Percentiles rank a stretch among this genome's conserved stretches.
These are phyloP conservation scores for Epichloe scottii DNA, from an alignment of 2,329 filamentous ascomycete genomes.

Conservation along the genomic window DNA sequence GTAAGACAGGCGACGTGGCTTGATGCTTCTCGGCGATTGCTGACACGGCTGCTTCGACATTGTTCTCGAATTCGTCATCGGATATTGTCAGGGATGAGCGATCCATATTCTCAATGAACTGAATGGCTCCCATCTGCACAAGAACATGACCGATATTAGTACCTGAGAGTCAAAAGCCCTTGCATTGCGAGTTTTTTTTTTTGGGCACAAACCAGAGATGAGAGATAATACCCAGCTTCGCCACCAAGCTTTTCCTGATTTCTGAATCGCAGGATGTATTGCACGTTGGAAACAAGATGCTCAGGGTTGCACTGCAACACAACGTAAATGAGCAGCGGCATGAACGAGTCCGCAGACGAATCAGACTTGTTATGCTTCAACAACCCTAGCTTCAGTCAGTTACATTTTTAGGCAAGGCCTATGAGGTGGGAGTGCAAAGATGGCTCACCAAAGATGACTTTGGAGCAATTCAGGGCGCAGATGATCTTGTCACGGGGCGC, in stretches of 20 bases:
- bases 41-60: conserved; percentile 93
- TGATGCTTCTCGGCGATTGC: conserved; percentile 87
- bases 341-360: conserved; percentile 91
- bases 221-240: conserved; percentile 97
- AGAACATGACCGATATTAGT: conserved; percentile 4
- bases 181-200: too few relatives aligned
- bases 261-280: conserved; percentile 92
- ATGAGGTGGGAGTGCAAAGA: neutral
- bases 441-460: conserved; percentile 82
- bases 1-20: conserved; percentile 32
- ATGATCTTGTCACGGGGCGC: conserved; percentile 98
- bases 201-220: conserved; percentile 52
- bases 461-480: conserved; percentile 96
- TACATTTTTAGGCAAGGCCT: neutral
- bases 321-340: conserved; percentile 89
- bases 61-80: conserved; percentile 88
- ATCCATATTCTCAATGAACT: conserved; percentile 95
- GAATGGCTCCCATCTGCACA: conserved; percentile 71
- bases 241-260: conserved; percentile 95
- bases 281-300: conserved; percentile 91
- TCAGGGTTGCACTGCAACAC: conserved; percentile 91
- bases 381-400: conserved; percentile 41
- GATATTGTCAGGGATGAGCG: conserved; percentile 85
- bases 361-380: conserved; percentile 87
- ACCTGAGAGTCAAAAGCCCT: too few relatives aligned